A percentile compares a stretch with the other conserved stretches of the same genome.
Evolutionary conservation across 2,329 filamentous ascomycete species (phyloP).

Genomic region (Pseudopithomyces maydicus): DNA sequence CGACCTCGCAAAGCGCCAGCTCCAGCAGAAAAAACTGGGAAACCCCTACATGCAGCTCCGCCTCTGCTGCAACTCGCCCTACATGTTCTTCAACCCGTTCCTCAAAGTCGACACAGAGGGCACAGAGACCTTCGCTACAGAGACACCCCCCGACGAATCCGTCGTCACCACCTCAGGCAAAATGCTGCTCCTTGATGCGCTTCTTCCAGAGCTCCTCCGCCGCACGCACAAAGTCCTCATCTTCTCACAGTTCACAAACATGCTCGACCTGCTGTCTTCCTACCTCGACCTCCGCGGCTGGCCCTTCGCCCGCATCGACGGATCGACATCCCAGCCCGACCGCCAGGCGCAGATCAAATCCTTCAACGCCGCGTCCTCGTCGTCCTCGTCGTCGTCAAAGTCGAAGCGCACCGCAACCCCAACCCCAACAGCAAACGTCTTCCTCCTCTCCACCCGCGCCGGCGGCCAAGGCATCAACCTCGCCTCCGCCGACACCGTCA

Average conservation of each 20-base stretch:
- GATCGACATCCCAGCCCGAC: slow-evolving; percentile 73
- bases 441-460: slow-evolving; percentile 86
- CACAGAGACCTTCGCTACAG: slow-evolving; percentile 52
- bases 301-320: slow-evolving; percentile 89
- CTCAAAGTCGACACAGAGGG: slow-evolving; percentile 53
- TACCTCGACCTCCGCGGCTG: slow-evolving; percentile 82
- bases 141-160: slow-evolving; percentile 70
- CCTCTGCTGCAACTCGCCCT: slow-evolving; percentile 88
- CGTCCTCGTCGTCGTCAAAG: too few relatives aligned
- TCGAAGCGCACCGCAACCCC: too few relatives aligned
- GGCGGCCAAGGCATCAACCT: slow-evolving; percentile 97
- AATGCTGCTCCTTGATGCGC: slow-evolving; percentile 89
- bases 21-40: slow-evolving; percentile 88
- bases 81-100: slow-evolving; percentile 97
- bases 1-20: slow-evolving; percentile 82
- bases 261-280: slow-evolving; percentile 86
- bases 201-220: slow-evolving; percentile 75
- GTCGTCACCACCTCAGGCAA: slow-evolving; percentile 90
- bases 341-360: slow-evolving; percentile 55
- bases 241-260: slow-evolving; percentile 95
- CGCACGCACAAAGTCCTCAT: slow-evolving; percentile 89
- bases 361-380: slow-evolving; percentile 54
- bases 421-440: slow-evolving; percentile 73
- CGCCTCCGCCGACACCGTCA: slow-evolving; percentile 86
- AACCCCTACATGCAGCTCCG: slow-evolving; percentile 93